Percentiles rank a stretch among this genome's conserved stretches.
Conservation (phyloP, 2,329 filamentous ascomycete genomes). For the Penicillium sp. region DNA sequence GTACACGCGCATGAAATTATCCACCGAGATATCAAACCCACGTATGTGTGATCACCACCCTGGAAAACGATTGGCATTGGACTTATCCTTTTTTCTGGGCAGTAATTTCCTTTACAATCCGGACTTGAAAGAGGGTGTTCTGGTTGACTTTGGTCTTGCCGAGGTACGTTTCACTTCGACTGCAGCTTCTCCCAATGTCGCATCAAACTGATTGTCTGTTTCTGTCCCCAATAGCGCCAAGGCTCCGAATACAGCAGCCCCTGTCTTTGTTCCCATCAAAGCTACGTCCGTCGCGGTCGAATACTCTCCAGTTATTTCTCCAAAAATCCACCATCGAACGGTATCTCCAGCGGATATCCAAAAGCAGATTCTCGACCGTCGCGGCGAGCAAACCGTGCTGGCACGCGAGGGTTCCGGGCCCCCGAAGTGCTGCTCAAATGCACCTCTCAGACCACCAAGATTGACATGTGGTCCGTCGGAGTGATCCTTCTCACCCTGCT, state of each 20-base stretch:
- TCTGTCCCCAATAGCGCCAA: conserved; percentile 45
- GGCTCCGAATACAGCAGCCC: conserved; percentile 43
- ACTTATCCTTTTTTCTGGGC: neutral
- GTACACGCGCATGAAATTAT: conserved; percentile 82
- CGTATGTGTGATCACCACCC: conserved; percentile 38
- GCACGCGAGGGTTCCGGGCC: conserved; percentile 90
- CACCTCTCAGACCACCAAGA: conserved; percentile 85
- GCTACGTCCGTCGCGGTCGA: conserved; percentile 54
- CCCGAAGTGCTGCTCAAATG: conserved; percentile 97
- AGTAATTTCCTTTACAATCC: conserved; percentile 90
- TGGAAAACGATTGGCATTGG: neutral
- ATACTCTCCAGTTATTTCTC: conserved; percentile 54
- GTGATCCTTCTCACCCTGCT: conserved; percentile 96
- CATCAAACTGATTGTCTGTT: neutral
- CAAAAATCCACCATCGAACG: conserved; percentile 43
- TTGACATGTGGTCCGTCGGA: conserved; percentile 94
- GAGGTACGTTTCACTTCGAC: conserved; percentile 46
- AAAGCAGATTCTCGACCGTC: conserved; percentile 85
- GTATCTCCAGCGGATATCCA: conserved; percentile 64
- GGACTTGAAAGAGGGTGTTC: conserved; percentile 66
- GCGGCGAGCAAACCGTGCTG: conserved; percentile 85
- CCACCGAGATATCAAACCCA: conserved; percentile 94
- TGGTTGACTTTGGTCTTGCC: conserved; percentile 98
- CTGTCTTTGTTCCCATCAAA: conserved; percentile 70
- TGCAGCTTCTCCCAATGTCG: neutral